Conservation (phyloP, 495 filamentous ascomycete genomes). For the Bacidia rubella region DNA sequence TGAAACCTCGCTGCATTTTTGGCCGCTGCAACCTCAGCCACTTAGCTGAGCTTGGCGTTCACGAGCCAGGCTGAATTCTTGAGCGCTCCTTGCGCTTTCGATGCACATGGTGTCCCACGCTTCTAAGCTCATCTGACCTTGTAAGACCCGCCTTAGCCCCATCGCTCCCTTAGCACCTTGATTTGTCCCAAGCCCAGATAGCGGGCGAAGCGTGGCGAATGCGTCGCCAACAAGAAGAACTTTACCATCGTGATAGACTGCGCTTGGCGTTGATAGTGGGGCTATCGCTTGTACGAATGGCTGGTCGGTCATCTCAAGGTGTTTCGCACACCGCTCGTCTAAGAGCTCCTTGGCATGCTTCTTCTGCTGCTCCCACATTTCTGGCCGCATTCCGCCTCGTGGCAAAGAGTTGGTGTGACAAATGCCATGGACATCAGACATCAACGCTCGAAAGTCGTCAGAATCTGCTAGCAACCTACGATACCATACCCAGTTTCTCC, state of each 20-base stretch:
- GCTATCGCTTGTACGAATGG: slow-evolving; percentile 45
- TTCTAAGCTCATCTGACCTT: not conserved
- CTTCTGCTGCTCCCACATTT: slow-evolving; percentile 33
- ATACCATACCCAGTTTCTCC: slow-evolving; percentile 48
- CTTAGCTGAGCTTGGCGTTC: too few relatives aligned
- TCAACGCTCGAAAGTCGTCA: slow-evolving; percentile 32
- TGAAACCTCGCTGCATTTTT: too few relatives aligned
- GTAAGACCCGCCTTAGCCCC: slow-evolving; percentile 16
- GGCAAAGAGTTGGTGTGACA: slow-evolving; percentile 35
- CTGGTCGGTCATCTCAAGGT: slow-evolving; percentile 31
- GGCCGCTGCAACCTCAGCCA: too few relatives aligned
- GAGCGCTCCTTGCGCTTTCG: too few relatives aligned
- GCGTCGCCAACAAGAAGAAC: slow-evolving; percentile 44
- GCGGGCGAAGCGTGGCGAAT: slow-evolving; percentile 41
- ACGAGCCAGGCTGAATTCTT: too few relatives aligned
- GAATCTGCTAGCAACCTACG: slow-evolving; percentile 36
- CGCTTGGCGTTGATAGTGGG: slow-evolving; percentile 32
- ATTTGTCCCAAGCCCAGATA: slow-evolving; percentile 37
- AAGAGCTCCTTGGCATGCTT: slow-evolving; percentile 27
- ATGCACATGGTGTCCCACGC: too few relatives aligned
- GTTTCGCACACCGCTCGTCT: slow-evolving; percentile 39
- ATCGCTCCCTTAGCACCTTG: slow-evolving; percentile 38
- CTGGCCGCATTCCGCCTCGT: slow-evolving; percentile 26
- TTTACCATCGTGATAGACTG: slow-evolving; percentile 34
- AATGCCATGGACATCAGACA: slow-evolving; percentile 38